These are phyloP conservation scores for Solanum bulbocastanum DNA, from an alignment of 257 asterid species.

Conservation along the genomic window DNA sequence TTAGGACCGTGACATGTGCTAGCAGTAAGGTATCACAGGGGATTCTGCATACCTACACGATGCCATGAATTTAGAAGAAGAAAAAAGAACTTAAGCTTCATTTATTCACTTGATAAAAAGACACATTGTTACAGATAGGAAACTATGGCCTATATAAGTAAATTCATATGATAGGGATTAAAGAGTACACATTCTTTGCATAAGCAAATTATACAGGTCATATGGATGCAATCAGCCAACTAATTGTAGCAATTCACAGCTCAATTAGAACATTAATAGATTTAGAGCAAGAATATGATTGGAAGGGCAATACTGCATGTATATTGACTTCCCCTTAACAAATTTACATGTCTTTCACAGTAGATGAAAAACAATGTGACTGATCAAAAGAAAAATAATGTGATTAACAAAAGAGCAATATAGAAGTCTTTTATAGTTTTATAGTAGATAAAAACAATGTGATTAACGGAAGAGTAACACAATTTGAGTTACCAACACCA, in stretches of 20 bases:
- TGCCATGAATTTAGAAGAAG: neutral
- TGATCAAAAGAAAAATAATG: neutral
- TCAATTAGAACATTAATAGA: neutral
- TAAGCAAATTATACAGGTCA: neutral
- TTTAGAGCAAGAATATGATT: too few relatives aligned
- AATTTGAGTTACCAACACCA: neutral
- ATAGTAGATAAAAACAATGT: neutral
- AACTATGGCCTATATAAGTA: neutral
- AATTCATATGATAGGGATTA: neutral
- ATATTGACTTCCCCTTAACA: too few relatives aligned
- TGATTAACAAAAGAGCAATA: neutral
- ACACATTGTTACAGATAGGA: neutral
- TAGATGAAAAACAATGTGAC: neutral
- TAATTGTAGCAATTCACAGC: neutral
- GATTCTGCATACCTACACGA: slow-evolving; percentile 42
- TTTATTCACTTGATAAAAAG: neutral
- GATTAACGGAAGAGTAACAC: neutral
- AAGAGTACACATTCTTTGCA: neutral
- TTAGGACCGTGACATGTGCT: slow-evolving; percentile 66
- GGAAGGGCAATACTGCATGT: too few relatives aligned
- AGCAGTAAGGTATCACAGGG: slow-evolving; percentile 30
- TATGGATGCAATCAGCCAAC: neutral
- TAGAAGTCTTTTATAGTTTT: neutral
- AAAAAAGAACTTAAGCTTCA: slow-evolving; percentile 1
- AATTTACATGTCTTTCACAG: neutral